Evolutionary conservation across 306 rosid species (phyloP), one percentile per base, ranked within the genome.

Genomic region (Ammopiptanthus mongolicus): DNA sequence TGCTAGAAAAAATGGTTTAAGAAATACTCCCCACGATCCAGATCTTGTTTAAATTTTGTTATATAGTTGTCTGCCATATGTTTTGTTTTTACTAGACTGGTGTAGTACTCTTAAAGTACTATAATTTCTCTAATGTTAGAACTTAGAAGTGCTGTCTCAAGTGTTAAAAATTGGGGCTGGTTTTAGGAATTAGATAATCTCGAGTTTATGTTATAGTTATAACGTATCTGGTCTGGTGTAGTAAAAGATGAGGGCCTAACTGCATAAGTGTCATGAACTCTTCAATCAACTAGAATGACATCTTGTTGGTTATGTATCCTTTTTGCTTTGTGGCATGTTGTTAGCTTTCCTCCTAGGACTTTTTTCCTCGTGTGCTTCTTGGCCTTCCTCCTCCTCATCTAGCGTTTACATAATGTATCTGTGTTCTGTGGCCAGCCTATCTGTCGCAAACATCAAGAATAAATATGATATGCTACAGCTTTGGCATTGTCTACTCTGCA

Each of bases 401-500:
- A 12, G 59, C 2, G 34, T 70, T 64, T 28, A 18, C 5, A n/a
- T 13, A 5, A 71, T 71, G 1, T 58, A 19, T 69, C 37, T 37
- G 36, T 53, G 31, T 22, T 22, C 11, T 68, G 39, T 22, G 14
- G 67, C 23, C 14, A 13, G 10, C 10, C 46, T 23, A 29, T 68
- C 19, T 46, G 23, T 69, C 17, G 2, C 36, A 48, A 22, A 60
- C 14, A 28, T 60, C 62, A 34, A 68, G 31, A 69, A 69, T 28
- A 36, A 52, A 41, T 25, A 37, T 51, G 57, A 70, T 25, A 60
- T 50, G 33, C 8, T 60, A 36, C 48, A 78, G 21, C 70, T 22
- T 21, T 61, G 46, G 47, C 72, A 74, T 65, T 42, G 48, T 55
- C n/a, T 36, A n/a, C 53, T 11, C 23, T 61, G 72, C 77, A 25